Base-by-base conservation (phyloP, 805 yeast genomes). In the Tetrapisispora pingtungensis region DNA sequence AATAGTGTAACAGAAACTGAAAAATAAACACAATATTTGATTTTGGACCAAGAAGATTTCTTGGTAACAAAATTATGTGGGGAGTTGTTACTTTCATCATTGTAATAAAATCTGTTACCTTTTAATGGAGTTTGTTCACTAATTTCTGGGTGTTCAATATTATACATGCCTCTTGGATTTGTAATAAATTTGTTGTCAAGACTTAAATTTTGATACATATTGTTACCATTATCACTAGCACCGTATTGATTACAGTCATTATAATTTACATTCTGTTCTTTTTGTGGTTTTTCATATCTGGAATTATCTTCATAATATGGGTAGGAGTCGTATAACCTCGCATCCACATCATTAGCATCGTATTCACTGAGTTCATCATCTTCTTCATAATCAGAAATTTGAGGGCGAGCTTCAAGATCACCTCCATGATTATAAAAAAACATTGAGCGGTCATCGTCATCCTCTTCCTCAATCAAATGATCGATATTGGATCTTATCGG, bases 1-100 rank as follows among this genome's bases (percentile, higher is more conserved):
- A 86, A 68, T 13, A 73, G 59, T 14, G 76, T 51, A 12, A 67
- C 65, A 24, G 66, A 54, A 13, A 65, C 52, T 6, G 65, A 54
- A 38, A 67, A 57, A 45, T 65, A 66, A 26, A 69, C 43, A 33
- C 62, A 60, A 40, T 61, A 62, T 36, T 60, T 64, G n/a, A 69
- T 42, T 18, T 54, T 58, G 15, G 60, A 60, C 53, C 68, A 55
- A 1, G 58, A 46, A 0, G 61, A 51, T 42, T 54, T 59, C 28
- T 56, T 60, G 2, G 65, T 66, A 46, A 61, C 63, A 43, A 67
- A 74, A 48, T 74, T 71, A 55, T 74, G 79, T 0, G 80, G 79
- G 0, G 78, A 72, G 43, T 70, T 70, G 22, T 65, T 61, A 13
- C 49, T 35, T 33, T 45, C 50, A 36, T 42, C 41, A 4, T 22